These are phyloP conservation scores for Candida pini DNA, from an alignment of 805 yeast genomes.

Conservation along the genomic window DNA sequence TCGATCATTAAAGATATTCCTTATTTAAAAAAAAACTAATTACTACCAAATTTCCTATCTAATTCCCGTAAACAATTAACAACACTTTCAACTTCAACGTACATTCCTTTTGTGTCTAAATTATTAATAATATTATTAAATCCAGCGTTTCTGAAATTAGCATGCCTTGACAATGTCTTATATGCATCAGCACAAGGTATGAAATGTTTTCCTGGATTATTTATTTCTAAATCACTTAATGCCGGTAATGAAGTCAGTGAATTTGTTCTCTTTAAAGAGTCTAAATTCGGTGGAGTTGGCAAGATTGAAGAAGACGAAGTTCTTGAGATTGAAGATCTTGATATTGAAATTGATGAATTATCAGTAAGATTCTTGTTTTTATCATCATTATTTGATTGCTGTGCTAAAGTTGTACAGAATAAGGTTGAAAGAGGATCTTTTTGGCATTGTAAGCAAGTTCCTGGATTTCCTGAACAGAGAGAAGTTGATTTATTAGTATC, in stretches of 20 bases:
- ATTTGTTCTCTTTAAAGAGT: constrained; percentile 13
- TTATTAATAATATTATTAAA: constrained; percentile 69
- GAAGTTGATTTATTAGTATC: constrained; percentile 30
- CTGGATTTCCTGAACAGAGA: constrained; percentile 90
- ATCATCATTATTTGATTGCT: constrained; percentile 6
- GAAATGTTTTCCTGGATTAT: constrained; percentile 41
- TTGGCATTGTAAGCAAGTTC: constrained; percentile 79
- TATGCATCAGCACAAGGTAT: constrained; percentile 91
- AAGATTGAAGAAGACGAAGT: constrained; percentile 4
- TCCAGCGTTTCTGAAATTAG: constrained; percentile 67
- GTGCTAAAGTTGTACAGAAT: constrained; percentile 81
- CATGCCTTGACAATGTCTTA: constrained; percentile 78
- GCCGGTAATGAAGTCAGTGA: constrained; percentile 21
- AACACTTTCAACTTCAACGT: constrained; percentile 86
- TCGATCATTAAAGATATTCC: neutral
- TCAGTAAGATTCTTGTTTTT: constrained; percentile 5
- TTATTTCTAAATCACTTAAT: constrained; percentile 23
- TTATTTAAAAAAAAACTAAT: constrained; percentile 5
- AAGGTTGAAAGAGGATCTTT: constrained; percentile 81
- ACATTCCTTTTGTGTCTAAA: constrained; percentile 77
- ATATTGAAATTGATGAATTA: neutral
- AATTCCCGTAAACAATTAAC: constrained; percentile 79
- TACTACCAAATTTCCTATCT: constrained; percentile 52
- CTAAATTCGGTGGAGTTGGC: constrained; percentile 13
- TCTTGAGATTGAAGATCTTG: neutral